These are phyloP conservation scores for Elongisporangium undulatum DNA, from an alignment of 352 stramenopile genomes.

Conservation along the genomic window DNA sequence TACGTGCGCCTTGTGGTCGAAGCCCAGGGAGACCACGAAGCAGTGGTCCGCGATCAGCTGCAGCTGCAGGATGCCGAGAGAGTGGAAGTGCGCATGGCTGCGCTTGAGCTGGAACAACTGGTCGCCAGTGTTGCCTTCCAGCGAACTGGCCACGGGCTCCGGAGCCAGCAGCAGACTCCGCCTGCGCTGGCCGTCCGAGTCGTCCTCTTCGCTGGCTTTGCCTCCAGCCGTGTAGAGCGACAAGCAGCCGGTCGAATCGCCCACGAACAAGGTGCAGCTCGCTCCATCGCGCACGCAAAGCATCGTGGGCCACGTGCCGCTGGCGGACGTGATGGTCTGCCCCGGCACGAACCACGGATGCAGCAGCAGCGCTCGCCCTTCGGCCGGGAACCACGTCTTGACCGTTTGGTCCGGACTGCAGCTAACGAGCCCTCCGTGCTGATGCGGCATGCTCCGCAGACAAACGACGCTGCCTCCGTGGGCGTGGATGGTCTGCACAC, in stretches of 20 bases:
- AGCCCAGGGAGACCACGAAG: conserved; percentile 70
- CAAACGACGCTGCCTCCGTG: conserved; percentile 52
- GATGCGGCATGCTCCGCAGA: conserved; percentile 38
- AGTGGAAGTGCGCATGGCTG: conserved; percentile 58
- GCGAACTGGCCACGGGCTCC: neutral
- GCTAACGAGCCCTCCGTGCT: conserved; percentile 52
- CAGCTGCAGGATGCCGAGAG: conserved; percentile 49
- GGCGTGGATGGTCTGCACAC: conserved; percentile 59
- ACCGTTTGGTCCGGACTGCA: conserved; percentile 68
- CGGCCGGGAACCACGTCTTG: conserved; percentile 55
- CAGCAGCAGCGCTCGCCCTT: conserved; percentile 51
- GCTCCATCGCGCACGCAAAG: conserved; percentile 48
- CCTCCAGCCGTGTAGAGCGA: conserved; percentile 44
- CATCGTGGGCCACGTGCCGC: conserved; percentile 48
- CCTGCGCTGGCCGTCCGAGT: conserved; percentile 10
- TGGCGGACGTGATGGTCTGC: conserved; percentile 49
- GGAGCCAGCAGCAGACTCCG: neutral
- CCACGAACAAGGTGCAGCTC: conserved; percentile 48
- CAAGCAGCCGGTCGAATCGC: conserved; percentile 52
- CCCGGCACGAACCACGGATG: conserved; percentile 65
- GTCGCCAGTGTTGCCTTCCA: neutral
- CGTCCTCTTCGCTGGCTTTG: conserved; percentile 1
- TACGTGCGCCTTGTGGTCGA: conserved; percentile 68
- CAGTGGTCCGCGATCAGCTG: conserved; percentile 60
- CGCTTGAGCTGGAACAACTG: conserved; percentile 49